Evolutionary conservation across 1,284 basidiomycete species (phyloP), one percentile per base, ranked within the genome.

Genomic region (Trichosporon faecale): DNA sequence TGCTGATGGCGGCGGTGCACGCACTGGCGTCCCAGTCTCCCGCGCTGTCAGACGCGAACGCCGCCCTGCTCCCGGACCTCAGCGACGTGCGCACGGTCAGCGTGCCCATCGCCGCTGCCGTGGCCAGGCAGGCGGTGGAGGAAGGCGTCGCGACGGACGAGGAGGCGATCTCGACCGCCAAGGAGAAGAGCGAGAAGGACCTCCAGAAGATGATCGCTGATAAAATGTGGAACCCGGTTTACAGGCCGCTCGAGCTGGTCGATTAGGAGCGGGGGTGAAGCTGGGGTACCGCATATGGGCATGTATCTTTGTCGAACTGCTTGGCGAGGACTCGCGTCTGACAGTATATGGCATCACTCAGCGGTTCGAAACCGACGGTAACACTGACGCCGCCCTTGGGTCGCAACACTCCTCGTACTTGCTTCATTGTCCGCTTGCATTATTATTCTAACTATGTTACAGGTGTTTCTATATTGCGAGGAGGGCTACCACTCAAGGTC

Each of bases 21-120:
- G 85, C 85, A 16, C 89, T 94, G 61, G 91, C 92, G 0, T 84
- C 87, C 14, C 88, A 94, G 64, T 89, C 92, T 0, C 92, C 92
- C 0, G 91, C 91, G 0, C 86, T 90, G 63, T 84, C 86, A 21
- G 87, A 91, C 77, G 88, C 88, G 0, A 87, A 89, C 76, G 85
- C 88, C 25, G 87, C 82, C 2, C 79, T 86, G 33, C 75, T 86
- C 0, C 85, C 85, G 18, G 85, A 85, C 76, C 84, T 94, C n/a
- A 89, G 91, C 0, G 89, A 91, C 75, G 90, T 94, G 61, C 85
- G 83, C 8, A 88, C 90, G 71, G 88, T 84, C 64, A 78, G 76
- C 29, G 81, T 84, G 5, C 67, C 75, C 31, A 81, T 85, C 6
- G 91, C 90, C 0, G 86, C 92, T 0, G 91, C 91, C 0, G 92